Evolutionary conservation across 441 rosid genomes (phyloP).

Genomic region (Populus trichocarpa): DNA sequence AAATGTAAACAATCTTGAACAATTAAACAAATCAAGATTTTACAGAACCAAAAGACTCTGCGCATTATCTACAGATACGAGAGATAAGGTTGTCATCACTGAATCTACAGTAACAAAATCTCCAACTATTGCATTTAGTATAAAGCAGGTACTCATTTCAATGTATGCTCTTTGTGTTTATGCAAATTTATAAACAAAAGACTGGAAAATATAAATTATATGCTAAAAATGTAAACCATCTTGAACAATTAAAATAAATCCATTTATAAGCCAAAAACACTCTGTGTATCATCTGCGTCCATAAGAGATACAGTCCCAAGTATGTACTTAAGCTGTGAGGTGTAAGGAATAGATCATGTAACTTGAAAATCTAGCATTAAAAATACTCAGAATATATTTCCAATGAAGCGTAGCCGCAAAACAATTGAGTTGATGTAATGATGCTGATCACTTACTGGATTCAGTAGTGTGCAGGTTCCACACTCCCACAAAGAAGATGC

Average conservation of each 20-base stretch:
- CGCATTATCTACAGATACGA: not conserved
- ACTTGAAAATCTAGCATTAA: not conserved
- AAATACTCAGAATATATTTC: not conserved
- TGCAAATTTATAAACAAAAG: not conserved
- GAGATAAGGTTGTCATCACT: not conserved
- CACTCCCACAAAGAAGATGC: slow-evolving; percentile 66
- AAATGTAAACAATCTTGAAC: not conserved
- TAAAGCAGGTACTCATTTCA: not conserved
- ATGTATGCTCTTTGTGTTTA: not conserved
- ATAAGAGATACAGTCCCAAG: not conserved
- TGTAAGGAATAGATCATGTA: not conserved
- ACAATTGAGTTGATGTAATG: not conserved
- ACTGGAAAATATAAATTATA: not conserved
- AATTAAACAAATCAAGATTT: not conserved
- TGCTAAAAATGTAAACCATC: not conserved
- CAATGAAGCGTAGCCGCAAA: not conserved
- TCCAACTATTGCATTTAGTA: not conserved
- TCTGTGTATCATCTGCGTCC: not conserved
- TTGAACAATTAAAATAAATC: not conserved
- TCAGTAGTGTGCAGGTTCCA: slow-evolving; percentile 66
- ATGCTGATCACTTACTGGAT: slow-evolving; percentile 51
- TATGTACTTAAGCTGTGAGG: not conserved
- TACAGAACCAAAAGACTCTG: not conserved
- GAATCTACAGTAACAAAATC: not conserved
- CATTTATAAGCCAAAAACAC: not conserved